Base-by-base conservation (phyloP, 2,329 filamentous ascomycete species). In the Neophaeococcomyces mojaviensis region DNA sequence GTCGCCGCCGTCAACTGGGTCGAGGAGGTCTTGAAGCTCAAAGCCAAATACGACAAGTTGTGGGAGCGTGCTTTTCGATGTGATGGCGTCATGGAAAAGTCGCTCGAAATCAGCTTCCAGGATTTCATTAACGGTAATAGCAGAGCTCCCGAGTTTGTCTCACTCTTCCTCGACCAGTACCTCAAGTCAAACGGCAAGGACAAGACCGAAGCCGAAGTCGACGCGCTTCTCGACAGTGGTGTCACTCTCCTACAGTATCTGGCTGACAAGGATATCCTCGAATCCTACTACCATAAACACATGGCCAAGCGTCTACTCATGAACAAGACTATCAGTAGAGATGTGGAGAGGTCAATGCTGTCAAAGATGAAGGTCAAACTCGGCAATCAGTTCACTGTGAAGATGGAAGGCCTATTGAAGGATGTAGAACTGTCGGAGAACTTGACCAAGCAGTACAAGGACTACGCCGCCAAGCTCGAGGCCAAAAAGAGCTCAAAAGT, bases 231-330 rank as follows among this genome's bases (percentile, higher is more conserved):
- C 33, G 89, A 96, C 49, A 94, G 92, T 61, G 89, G 89, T 10
- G 94, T 95, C 50, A 80, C 84, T 0, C 72, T 98, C 5, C 77
- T 98, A 43, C 82, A 88, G 37, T 96, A 94, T 57, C 78, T 98
- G 31, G 79, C 82, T 46, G 90, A 97, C 59, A 92, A 90, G 67
- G 92, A 98, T 62, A 74, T 94, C 55, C 96, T 98, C 59, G 90
- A 98, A 68, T 81, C 86, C 3, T 98, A 98, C 65, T 97, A 98
- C 71, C 95, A 97, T 71, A 94, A 94, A 63, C 92, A 98, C 66
- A 76, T 98, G 19, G 90, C 87, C 36, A 84, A 87, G 49, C 81
- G 92, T 42, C 70, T 98, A 34, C 72, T 98, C 15, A 86, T 92
- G 68, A 86, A 84, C 61, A 94, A 92, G 58, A 90, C 88, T 0